These are phyloP conservation scores for Lenzites betulinus DNA, from an alignment of 768 basidiomycete species.

Conservation along the genomic window DNA sequence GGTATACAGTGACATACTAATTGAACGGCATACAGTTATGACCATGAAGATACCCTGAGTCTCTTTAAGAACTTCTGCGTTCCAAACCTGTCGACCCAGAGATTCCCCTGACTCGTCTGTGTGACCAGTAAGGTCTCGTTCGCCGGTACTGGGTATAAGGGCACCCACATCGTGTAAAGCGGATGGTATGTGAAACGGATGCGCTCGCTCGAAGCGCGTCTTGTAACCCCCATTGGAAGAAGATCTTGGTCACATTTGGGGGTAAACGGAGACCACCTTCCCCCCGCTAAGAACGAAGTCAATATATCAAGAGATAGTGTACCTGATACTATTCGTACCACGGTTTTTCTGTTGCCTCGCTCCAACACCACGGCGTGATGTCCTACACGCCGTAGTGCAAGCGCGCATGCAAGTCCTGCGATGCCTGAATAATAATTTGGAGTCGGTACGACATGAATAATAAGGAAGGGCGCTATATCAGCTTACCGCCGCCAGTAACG, in stretches of 20 bases:
- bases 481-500: constrained; percentile 34
- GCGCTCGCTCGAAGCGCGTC: constrained; percentile 28
- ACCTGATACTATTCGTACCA: neutral
- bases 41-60: constrained; percentile 35
- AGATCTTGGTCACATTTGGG: constrained; percentile 40
- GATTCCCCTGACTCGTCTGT: constrained; percentile 32
- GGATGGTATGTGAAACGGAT: constrained; percentile 23
- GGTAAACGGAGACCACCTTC: constrained; percentile 34
- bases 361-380: constrained; percentile 38
- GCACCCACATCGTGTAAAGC: constrained; percentile 29
- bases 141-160: too few species aligned
- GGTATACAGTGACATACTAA: neutral
- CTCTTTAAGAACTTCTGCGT: constrained; percentile 31
- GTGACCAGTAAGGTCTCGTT: too few species aligned
- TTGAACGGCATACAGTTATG: constrained; percentile 29
- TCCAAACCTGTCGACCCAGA: constrained; percentile 35
- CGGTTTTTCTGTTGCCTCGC: constrained; percentile 15
- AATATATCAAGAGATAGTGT: neutral
- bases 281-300: constrained; percentile 9
- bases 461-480: neutral
- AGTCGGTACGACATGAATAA: neutral
- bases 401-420: constrained; percentile 36
- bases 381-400: constrained; percentile 33
- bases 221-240: constrained; percentile 38
- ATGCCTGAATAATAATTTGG: constrained; percentile 26